Evolutionary conservation across 768 basidiomycete genomes (phyloP).

Genomic region (Mycena albidolilacea): DNA sequence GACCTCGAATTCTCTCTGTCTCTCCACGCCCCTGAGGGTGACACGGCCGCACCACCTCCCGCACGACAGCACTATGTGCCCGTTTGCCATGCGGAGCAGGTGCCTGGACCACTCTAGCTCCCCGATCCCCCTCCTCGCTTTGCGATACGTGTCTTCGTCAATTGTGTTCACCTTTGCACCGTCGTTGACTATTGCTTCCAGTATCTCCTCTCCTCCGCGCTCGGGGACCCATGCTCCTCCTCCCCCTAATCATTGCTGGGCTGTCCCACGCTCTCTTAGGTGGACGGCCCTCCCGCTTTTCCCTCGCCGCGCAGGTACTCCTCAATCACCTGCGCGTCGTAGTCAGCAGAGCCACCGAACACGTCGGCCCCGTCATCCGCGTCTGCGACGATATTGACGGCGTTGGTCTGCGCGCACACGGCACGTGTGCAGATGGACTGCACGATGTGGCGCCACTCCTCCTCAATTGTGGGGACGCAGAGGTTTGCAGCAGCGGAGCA

Average conservation of each 20-base stretch:
- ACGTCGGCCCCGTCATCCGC: conserved; percentile 8
- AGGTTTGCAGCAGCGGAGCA: conserved; percentile 15
- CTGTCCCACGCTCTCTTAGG: conserved; percentile 20
- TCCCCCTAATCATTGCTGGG: background rate
- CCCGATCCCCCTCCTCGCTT: background rate
- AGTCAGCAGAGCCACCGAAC: conserved; percentile 21
- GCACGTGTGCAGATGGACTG: conserved; percentile 23
- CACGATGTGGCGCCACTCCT: conserved; percentile 41
- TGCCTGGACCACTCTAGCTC: background rate
- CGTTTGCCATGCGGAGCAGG: conserved; percentile 39
- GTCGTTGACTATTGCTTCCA: conserved; percentile 32
- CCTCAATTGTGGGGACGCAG: conserved; percentile 35
- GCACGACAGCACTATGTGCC: conserved; percentile 25
- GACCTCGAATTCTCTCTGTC: conserved; percentile 34
- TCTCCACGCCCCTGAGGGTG: conserved; percentile 11
- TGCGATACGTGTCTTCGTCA: conserved; percentile 17
- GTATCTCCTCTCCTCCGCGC: conserved; percentile 11
- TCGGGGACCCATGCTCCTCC: conserved; percentile 29
- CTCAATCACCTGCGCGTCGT: conserved; percentile 15
- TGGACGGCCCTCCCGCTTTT: conserved; percentile 30
- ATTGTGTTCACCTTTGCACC: conserved; percentile 35
- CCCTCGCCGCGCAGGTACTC: conserved; percentile 25
- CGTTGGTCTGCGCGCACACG: background rate
- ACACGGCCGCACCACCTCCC: conserved; percentile 36
- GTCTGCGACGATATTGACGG: conserved; percentile 17